phyloP scores from a whole-genome alignment of 805 yeast genomes.

The Ogataea saltuana region DNA sequence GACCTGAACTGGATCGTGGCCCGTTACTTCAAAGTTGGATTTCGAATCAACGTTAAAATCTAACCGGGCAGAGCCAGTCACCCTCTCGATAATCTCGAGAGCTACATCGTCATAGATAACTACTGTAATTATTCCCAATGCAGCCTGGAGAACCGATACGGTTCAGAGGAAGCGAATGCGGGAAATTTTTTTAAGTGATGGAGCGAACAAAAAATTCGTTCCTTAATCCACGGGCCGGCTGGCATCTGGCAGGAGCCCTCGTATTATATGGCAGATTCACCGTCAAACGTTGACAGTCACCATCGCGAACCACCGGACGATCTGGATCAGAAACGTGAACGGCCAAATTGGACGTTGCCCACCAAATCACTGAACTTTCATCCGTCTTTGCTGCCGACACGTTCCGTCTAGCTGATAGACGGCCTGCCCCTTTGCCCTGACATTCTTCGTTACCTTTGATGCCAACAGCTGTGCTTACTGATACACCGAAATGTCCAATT shows the following conservation, averaged over 20 bases:
- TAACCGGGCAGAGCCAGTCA: conserved; percentile 2
- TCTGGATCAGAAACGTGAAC: neutral
- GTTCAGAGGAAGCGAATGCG: neutral
- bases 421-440: neutral
- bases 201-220: too few species aligned
- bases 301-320: too few species aligned
- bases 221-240: too few species aligned
- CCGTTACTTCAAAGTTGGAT: conserved; percentile 48
- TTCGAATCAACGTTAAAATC: conserved; percentile 28
- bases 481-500: neutral
- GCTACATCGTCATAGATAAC: too few species aligned
- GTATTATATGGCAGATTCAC: too few species aligned
- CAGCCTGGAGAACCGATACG: too few species aligned
- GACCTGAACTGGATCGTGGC: conserved; percentile 44
- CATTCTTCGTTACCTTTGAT: neutral
- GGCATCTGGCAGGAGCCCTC: too few species aligned
- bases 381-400: conserved; percentile 4
- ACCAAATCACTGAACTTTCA: neutral
- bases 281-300: too few species aligned
- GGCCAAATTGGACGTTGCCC: neutral
- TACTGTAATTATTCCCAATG: too few species aligned
- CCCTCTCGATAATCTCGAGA: too few species aligned
- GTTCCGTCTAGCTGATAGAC: neutral
- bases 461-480: neutral
- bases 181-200: conserved; percentile 1